Base-by-base conservation (phyloP, 129 eudicot species). In the Daucus carota region DNA sequence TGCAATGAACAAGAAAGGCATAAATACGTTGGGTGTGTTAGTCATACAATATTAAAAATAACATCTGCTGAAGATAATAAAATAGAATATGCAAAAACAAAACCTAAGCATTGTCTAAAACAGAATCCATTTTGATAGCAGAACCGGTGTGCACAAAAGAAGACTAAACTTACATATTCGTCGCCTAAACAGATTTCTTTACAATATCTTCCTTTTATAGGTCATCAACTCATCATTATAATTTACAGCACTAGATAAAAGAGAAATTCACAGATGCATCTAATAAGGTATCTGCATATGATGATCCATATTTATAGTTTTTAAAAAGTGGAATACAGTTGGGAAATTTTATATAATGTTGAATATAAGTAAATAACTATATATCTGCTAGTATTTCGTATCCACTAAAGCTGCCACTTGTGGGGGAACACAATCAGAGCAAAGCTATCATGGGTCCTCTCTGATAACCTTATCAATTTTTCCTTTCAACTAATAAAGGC, bases 401-500 rank as follows among this genome's bases (percentile, higher is more conserved):
- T 71, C 22, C 74, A 43, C 1, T 41, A 62, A 26, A 42, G 36
- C 24, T 41, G 74, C 36, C n/a, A 71, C 34, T 12, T 29, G 29
- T 26, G 74, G 54, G 62, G 38, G 11, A 71, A 42, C n/a, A 24
- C 5, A 43, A 70, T 10, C 22, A 40, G 73, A 20, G 22, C 29
- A 14, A 70, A 11, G 73, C 29, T 29, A 54, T 22, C 60, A 52
- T 9, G 57, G 52, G 57, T 52, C 28, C 60, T 54, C 29, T n/a
- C 29, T n/a, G 63, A 54, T 34, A 70, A 18, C 43, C 43, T 29
- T 40, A 40, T 71, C 52, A 57, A 9, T 36, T 54, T 75, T 47
- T 75, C 72, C 41, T 59, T 40, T 47, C 78, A 75, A 57, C 71
- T 57, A 75, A 6, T 73, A 48, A 26, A 22, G 14, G 28, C 70